Conservation (phyloP, 768 basidiomycete species). For the Boletus rex-veris region DNA sequence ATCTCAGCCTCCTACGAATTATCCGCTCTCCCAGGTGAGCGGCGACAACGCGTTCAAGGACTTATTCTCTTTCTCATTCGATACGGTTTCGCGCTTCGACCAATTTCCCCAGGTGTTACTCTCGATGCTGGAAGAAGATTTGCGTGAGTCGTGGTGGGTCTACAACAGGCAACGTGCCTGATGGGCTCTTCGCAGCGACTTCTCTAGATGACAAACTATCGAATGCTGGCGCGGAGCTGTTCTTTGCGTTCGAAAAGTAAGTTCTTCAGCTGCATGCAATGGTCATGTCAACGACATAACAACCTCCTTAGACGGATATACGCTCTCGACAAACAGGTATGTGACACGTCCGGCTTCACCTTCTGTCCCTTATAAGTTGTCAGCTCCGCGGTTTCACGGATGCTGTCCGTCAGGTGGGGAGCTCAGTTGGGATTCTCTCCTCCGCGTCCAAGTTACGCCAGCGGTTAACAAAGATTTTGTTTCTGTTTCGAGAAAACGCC, state of each 20-base stretch:
- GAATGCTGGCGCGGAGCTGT: conserved; percentile 46
- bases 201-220: conserved; percentile 48
- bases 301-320: conserved; percentile 37
- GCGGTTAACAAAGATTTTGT: conserved; percentile 46
- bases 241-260: conserved; percentile 45
- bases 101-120: too few species aligned
- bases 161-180: background rate
- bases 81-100: too few species aligned
- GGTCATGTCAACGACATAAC: background rate
- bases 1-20: too few species aligned
- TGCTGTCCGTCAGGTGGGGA: conserved; percentile 50
- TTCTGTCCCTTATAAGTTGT: conserved; percentile 9
- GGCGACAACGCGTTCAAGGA: too few species aligned
- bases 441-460: conserved; percentile 49
- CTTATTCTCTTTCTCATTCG: too few species aligned
- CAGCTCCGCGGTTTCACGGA: conserved; percentile 51
- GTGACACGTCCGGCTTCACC: background rate
- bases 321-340: conserved; percentile 45
- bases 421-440: conserved; percentile 52
- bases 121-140: too few species aligned
- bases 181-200: conserved; percentile 27
- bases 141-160: too few species aligned
- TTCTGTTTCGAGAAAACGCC: conserved; percentile 51
- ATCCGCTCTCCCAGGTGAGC: too few species aligned
- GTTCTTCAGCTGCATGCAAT: conserved; percentile 7